These are phyloP conservation scores for Polysphondylium violaceum DNA, from an alignment of 78 protist species.

Conservation along the genomic window DNA sequence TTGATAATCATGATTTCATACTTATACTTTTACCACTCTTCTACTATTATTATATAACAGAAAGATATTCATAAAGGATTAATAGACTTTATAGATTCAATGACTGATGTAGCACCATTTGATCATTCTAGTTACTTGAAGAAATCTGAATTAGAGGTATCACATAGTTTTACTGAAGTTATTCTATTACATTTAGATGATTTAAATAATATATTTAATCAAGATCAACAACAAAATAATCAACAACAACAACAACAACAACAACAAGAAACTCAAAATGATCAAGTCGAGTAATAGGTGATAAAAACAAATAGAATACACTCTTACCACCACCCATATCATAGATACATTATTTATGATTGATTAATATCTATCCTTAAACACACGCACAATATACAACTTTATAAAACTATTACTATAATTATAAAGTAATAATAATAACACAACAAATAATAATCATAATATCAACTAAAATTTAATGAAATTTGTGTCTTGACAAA, in stretches of 20 bases:
- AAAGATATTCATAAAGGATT: constrained; percentile 68
- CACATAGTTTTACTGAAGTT: constrained; percentile 53
- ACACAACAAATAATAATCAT: neutral
- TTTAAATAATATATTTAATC: constrained; percentile 16
- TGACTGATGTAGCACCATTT: constrained; percentile 75
- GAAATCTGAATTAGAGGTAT: constrained; percentile 54
- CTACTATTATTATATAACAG: constrained; percentile 7
- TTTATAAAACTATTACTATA: too few species aligned
- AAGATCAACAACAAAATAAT: neutral
- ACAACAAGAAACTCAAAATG: neutral
- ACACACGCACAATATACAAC: too few species aligned
- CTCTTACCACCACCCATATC: too few species aligned
- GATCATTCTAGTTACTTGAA: constrained; percentile 65
- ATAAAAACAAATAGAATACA: neutral
- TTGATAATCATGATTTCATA: neutral
- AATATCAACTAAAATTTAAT: too few species aligned
- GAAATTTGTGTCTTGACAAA: too few species aligned
- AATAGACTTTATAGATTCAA: constrained; percentile 71
- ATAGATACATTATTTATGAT: too few species aligned
- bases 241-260: neutral
- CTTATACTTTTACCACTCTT: neutral
- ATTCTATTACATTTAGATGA: constrained; percentile 42
- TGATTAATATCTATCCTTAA: too few species aligned
- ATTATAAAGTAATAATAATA: neutral
- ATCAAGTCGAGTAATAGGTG: neutral